A percentile compares a stretch with the other conserved stretches of the same genome.
phyloP scores from a whole-genome alignment of 305 asterid species.

The Fraxinus platypoda region DNA sequence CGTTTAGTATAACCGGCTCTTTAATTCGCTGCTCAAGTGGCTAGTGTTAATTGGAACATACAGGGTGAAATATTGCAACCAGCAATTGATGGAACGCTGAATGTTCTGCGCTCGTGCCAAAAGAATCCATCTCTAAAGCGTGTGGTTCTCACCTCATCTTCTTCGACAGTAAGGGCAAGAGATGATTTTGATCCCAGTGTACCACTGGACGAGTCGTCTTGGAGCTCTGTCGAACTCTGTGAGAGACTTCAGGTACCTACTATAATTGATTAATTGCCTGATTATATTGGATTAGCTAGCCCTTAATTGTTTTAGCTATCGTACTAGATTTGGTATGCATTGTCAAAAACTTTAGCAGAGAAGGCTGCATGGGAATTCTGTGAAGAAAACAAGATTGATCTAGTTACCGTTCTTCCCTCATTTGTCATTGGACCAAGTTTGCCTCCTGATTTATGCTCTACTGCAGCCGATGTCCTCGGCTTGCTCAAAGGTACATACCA shows the following conservation, averaged over 20 bases:
- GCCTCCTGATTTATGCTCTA: conserved; percentile 60
- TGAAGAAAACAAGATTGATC: conserved; percentile 50
- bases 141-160: conserved; percentile 85
- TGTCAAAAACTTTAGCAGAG: conserved; percentile 87
- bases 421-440: conserved; percentile 83
- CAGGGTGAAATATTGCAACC: conserved; percentile 79
- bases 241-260: conserved; percentile 52
- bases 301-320: not conserved
- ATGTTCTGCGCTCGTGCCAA: conserved; percentile 78
- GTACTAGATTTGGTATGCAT: conserved; percentile 65
- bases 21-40: not conserved
- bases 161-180: conserved; percentile 70
- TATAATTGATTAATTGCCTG: not conserved
- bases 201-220: conserved; percentile 76
- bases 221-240: conserved; percentile 77
- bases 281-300: not conserved
- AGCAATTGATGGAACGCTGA: conserved; percentile 82
- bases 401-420: conserved; percentile 71
- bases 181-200: conserved; percentile 47
- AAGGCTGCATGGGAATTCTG: conserved; percentile 91
- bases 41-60: not conserved
- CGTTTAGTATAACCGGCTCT: not conserved
- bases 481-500: conserved; percentile 55
- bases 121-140: conserved; percentile 67
- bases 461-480: conserved; percentile 80